Evolutionary conservation across 768 basidiomycete species (phyloP).

Genomic region (Terana coerulea): DNA sequence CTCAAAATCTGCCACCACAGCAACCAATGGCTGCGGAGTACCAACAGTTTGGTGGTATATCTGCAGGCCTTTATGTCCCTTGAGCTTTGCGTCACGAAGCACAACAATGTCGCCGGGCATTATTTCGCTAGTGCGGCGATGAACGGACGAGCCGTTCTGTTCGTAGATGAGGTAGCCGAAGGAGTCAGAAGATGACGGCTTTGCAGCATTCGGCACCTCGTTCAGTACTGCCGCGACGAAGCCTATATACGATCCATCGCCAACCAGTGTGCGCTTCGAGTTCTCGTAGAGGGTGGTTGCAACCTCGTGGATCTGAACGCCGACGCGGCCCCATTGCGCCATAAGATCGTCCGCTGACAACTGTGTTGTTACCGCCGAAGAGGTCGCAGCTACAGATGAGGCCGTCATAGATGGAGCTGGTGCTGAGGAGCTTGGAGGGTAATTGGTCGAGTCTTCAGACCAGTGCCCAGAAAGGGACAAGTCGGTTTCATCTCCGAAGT

Average conservation of each 20-base stretch:
- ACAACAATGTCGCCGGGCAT: conserved; percentile 83
- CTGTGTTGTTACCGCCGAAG: background rate
- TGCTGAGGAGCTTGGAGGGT: conserved; percentile 23
- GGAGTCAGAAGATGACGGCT: conserved; percentile 33
- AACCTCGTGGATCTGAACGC: conserved; percentile 67
- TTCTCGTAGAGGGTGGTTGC: conserved; percentile 67
- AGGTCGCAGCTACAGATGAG: background rate
- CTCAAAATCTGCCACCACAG: conserved; percentile 80
- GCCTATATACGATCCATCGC: conserved; percentile 80
- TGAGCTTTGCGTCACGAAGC: conserved; percentile 72
- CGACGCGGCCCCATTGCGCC: conserved; percentile 67
- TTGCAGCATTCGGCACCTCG: conserved; percentile 60
- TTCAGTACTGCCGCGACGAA: conserved; percentile 67
- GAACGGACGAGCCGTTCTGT: conserved; percentile 64
- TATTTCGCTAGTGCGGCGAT: conserved; percentile 73
- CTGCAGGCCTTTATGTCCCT: conserved; percentile 75
- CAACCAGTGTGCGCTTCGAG: conserved; percentile 74
- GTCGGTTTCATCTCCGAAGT: conserved; percentile 48
- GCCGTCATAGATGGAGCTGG: conserved; percentile 23
- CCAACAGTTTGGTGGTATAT: conserved; percentile 62
- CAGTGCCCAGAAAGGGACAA: conserved; percentile 51
- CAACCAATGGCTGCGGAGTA: conserved; percentile 57
- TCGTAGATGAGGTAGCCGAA: conserved; percentile 78
- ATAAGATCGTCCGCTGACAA: conserved; percentile 64
- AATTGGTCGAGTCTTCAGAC: conserved; percentile 52